A percentile compares a stretch with the other conserved stretches of the same genome.
phyloP scores from a whole-genome alignment of 2,329 filamentous ascomycete species.

The Paramyrothecium sp. region DNA sequence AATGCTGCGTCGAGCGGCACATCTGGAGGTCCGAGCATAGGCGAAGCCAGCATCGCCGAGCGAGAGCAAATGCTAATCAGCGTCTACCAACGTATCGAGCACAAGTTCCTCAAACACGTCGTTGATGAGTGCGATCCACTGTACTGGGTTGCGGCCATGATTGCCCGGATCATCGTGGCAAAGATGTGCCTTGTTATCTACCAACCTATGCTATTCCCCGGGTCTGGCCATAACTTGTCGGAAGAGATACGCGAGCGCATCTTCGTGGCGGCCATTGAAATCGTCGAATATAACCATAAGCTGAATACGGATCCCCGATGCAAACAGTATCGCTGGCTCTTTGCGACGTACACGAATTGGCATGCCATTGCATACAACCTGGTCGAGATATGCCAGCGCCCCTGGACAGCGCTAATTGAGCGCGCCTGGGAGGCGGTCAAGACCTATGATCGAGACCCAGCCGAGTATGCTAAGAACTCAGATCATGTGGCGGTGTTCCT shows the following conservation, averaged over 20 bases:
- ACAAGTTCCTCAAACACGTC: conserved; percentile 52
- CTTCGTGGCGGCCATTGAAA: conserved; percentile 70
- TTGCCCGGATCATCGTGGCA: conserved; percentile 69
- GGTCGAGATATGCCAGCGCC: conserved; percentile 43
- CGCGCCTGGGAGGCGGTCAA: conserved; percentile 48
- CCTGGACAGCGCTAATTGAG: conserved; percentile 49
- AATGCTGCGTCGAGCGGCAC: conserved; percentile 30
- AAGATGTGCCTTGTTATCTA: conserved; percentile 79
- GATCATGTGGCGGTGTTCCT: conserved; percentile 50
- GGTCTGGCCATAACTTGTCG: conserved; percentile 53
- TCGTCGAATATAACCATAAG: conserved; percentile 67
- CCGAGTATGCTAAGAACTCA: conserved; percentile 42
- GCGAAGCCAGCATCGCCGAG: conserved; percentile 28
- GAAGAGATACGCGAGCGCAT: conserved; percentile 66
- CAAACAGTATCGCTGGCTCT: conserved; percentile 48
- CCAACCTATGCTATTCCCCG: conserved; percentile 66
- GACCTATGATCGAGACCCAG: conserved; percentile 34
- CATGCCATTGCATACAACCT: conserved; percentile 49
- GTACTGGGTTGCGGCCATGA: conserved; percentile 67
- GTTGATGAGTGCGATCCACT: conserved; percentile 49
- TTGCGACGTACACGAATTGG: conserved; percentile 51
- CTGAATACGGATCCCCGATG: conserved; percentile 58
- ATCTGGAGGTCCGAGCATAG: conserved; percentile 24
- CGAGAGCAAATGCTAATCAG: conserved; percentile 47
- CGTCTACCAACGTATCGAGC: conserved; percentile 52